Percentiles rank a stretch among this genome's conserved stretches.
Conservation (phyloP, 192 early-diverging fungal species). For the Rhizoclosmatium globosum region DNA sequence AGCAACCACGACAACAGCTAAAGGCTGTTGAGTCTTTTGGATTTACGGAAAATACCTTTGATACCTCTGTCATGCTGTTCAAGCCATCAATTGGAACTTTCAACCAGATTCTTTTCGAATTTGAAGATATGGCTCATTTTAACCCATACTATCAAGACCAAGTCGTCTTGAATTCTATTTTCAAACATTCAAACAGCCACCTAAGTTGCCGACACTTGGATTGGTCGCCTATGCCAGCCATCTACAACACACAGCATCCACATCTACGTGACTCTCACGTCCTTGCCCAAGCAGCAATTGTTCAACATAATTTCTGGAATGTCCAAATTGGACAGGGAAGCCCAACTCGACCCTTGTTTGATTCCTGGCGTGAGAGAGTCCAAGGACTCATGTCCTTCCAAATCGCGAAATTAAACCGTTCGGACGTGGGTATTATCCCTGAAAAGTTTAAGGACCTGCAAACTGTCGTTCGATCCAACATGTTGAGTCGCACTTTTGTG, state of each 20-base stretch:
- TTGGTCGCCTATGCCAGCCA: not conserved
- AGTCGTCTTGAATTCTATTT: not conserved
- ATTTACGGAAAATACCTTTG: not conserved
- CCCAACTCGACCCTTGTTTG: not conserved
- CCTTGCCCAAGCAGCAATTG: not conserved
- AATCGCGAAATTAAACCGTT: not conserved
- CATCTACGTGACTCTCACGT: not conserved
- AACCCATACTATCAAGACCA: not conserved
- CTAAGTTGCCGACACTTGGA: not conserved
- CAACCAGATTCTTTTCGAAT: not conserved
- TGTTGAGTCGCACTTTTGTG: not conserved
- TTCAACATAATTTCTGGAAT: not conserved
- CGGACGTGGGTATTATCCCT: not conserved
- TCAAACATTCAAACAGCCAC: not conserved
- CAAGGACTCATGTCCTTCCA: not conserved
- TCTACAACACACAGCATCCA: slow-evolving; percentile 20
- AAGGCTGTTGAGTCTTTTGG: not conserved
- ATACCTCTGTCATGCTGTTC: slow-evolving; percentile 3
- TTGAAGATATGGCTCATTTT: not conserved
- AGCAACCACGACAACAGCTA: not conserved
- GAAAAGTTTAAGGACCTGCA: not conserved
- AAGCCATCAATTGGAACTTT: not conserved
- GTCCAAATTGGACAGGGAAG: not conserved
- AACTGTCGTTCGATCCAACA: not conserved
- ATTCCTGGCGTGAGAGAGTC: not conserved